Base-by-base conservation (phyloP, 2,329 filamentous ascomycete species). In the Hymenoscyphus fraxineus region DNA sequence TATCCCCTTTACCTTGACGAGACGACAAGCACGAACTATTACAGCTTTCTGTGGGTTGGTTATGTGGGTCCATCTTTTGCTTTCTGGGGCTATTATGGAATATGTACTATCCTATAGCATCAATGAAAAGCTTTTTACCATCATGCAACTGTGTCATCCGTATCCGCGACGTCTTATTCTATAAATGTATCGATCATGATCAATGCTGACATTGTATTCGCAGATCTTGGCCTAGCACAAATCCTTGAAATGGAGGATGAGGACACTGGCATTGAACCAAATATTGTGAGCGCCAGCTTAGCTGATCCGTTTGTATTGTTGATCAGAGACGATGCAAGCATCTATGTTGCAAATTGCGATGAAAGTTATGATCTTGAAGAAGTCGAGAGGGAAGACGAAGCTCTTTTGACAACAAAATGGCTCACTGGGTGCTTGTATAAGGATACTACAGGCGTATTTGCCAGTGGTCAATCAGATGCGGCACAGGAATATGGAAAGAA, bases 181-280 rank as follows among this genome's bases (percentile, higher is more conserved):
- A 39, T 32, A 59, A 40, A 31, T 65, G 54, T 59, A 65, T 56
- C 41, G 19, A n/a, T 12, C 22, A 22, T 13, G 44, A 10, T 22
- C 22, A 27, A 44, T 64, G 68, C 62, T 69, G 55, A 71, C 61
- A 31, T 58, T 55, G 62, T 59, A 63, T 54, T 63, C 66, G 59
- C 72, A 92, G 92, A 96, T 76, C 85, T 99, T 65, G 91, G 90
- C 12, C 83, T 99, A 61, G 88, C 89, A 57, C 94, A 98, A 73
- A 98, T 99, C 62, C 84, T 97, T 59, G 92, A 93, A 0, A 92
- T 98, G 84, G 85, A 92, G 67, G 95, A 98, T 71, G 95, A 97
- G 72, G 91, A 95, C 68, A 93, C 89, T 0, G 93, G 90, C 13
- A 88, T 85, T 22, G 92, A 97, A 72, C 88, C 92, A 4, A 84